Base-by-base conservation (phyloP, 169 alveolate species). In the Plasmodium malariae region DNA sequence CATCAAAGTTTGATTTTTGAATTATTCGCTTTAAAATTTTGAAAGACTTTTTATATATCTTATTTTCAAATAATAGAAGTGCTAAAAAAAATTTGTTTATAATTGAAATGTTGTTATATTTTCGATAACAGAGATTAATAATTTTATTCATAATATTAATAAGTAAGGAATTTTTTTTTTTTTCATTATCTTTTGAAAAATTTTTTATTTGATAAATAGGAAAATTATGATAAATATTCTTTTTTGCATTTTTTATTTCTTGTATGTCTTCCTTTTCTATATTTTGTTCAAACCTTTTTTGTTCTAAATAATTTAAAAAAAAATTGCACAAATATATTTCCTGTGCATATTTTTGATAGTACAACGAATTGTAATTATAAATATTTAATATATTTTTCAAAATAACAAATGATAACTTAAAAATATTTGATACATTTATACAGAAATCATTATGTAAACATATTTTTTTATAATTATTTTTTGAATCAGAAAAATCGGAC, bases 61-160 rank as follows among this genome's bases (percentile, higher is more conserved):
- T 65, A 30, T 67, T 65, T 83, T 83, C 91, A 83, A 21, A 83
- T 51, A 83, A 67, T 65, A 83, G 51, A 49, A 83, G 40, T 7
- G 91, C 80, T 60, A 83, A 65, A 26, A 83, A 83, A 32, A 83
- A 83, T 68, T 83, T 83, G 54, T 83, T 65, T 65, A 83, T 67
- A 28, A 67, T 32, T 12, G 80, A 36, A 11, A 67, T 37, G 60
- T 83, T 83, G 28, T 70, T 55, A 45, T 83, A 37, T 51, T 83
- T 83, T 55, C 83, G 14, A 49, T 34, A 3, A 83, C 73, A 83
- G 48, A 83, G 37, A 83, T 83, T 45, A 43, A 60, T 83, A 19
- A 83, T 67, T 83, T 83, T 83, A 67, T 83, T 67, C 80, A 65
- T 83, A 83, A 83, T 83, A 36, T 70, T 83, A 21, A 83, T 51